Conservation (phyloP, 2,329 filamentous ascomycete genomes). For the Diaporthe citri region DNA sequence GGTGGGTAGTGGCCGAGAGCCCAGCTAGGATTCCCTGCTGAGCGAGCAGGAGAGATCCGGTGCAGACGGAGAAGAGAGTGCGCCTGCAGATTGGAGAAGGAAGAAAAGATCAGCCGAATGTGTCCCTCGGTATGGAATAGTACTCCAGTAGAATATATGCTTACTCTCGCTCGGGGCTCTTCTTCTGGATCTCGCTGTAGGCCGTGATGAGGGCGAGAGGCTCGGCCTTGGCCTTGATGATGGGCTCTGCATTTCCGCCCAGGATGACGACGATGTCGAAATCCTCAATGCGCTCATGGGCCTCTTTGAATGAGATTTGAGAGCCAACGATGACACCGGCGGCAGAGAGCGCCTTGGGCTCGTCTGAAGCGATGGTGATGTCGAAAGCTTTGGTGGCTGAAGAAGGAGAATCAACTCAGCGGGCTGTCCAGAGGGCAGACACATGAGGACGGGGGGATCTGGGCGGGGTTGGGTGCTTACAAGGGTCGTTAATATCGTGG, state of each 20-base stretch:
- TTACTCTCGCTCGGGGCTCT: constrained; percentile 78
- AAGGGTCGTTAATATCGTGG: constrained; percentile 65
- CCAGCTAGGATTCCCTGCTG: constrained; percentile 82
- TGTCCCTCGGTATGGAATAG: neutral
- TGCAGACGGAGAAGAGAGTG: constrained; percentile 84
- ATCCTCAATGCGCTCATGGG: constrained; percentile 78
- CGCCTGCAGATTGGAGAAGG: constrained; percentile 54
- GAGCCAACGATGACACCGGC: constrained; percentile 79
- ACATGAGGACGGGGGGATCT: constrained; percentile 22
- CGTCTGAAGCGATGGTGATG: constrained; percentile 65
- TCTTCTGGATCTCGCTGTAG: constrained; percentile 84
- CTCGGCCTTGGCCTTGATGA: constrained; percentile 77
- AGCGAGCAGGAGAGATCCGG: constrained; percentile 82
- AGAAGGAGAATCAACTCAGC: constrained; percentile 26
- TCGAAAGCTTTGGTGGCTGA: constrained; percentile 70
- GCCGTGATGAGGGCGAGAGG: constrained; percentile 80
- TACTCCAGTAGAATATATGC: neutral
- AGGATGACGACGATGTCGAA: constrained; percentile 85
- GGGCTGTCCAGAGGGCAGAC: neutral
- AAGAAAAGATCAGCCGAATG: constrained; percentile 3
- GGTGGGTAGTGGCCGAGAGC: constrained; percentile 84
- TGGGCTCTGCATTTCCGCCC: constrained; percentile 74
- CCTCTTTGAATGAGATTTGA: constrained; percentile 84
- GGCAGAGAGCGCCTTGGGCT: constrained; percentile 66
- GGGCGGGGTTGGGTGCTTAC: constrained; percentile 50